Conservation (phyloP, 163 green algal genomes). For the Picocystis sp. region DNA sequence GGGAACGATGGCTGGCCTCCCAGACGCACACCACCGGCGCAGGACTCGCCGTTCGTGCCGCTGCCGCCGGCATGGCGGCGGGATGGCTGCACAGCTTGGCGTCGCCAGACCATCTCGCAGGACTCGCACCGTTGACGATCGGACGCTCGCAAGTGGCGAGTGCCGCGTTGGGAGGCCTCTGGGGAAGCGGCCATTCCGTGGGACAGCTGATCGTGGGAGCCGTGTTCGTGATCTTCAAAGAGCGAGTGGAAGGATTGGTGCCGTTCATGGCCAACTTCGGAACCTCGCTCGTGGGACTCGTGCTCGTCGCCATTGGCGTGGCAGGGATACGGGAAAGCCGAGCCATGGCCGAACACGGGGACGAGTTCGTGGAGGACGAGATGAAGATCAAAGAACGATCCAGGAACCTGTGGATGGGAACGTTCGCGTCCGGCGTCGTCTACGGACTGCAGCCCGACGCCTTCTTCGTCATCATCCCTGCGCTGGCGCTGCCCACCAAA, state of each 20-base stretch:
- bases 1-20: too few species aligned
- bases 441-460: slow-evolving; percentile 93
- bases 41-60: too few species aligned
- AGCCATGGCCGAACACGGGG: too few species aligned
- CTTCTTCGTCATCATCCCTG: slow-evolving; percentile 91
- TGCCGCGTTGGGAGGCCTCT: slow-evolving; percentile 74
- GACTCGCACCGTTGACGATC: slow-evolving; percentile 82
- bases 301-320: slow-evolving; percentile 73
- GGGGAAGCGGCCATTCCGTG: slow-evolving; percentile 88
- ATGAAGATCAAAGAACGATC: slow-evolving; percentile 7
- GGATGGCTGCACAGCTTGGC: slow-evolving; percentile 89
- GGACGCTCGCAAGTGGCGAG: slow-evolving; percentile 49
- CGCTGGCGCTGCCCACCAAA: slow-evolving; percentile 78
- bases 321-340: slow-evolving; percentile 64
- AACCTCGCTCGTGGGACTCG: slow-evolving; percentile 61
- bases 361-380: slow-evolving; percentile 2
- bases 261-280: slow-evolving; percentile 15
- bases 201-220: slow-evolving; percentile 89
- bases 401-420: slow-evolving; percentile 35
- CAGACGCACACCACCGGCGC: too few species aligned
- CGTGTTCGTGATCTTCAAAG: slow-evolving; percentile 77
- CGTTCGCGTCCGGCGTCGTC: slow-evolving; percentile 81
- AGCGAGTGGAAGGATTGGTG: slow-evolving; percentile 4
- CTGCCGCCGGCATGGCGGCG: slow-evolving; percentile 55
- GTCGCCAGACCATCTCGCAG: slow-evolving; percentile 87